A percentile compares a stretch with the other conserved stretches of the same genome.
These are phyloP conservation scores for Rosa chinensis DNA, from an alignment of 306 rosid species.

Conservation along the genomic window DNA sequence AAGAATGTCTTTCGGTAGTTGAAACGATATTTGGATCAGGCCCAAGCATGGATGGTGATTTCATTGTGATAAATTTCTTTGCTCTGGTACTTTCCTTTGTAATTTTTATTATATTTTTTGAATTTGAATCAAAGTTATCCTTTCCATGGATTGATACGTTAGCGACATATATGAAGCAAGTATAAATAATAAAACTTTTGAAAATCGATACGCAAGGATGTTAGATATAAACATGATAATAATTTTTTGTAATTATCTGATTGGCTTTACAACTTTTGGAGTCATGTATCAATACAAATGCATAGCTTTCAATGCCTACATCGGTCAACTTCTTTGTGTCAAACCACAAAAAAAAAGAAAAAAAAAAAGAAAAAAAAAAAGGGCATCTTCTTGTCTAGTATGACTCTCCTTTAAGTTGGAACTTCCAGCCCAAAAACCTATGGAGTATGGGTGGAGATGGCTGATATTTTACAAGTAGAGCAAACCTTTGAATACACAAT, in stretches of 20 bases:
- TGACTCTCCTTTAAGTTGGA: not conserved
- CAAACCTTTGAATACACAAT: not conserved
- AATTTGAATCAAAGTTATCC: not conserved
- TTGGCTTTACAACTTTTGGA: not conserved
- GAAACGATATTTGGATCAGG: constrained; percentile 64
- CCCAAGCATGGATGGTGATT: constrained; percentile 59
- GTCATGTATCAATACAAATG: not conserved
- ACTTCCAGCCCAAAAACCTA: not conserved
- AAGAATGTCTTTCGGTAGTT: constrained; percentile 54
- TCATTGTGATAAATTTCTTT: constrained; percentile 72
- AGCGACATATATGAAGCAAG: not conserved
- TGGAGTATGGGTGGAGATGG: not conserved
- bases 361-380: too few relatives aligned
- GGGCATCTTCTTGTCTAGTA: not conserved
- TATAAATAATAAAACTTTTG: not conserved
- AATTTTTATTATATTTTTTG: not conserved
- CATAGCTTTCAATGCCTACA: not conserved
- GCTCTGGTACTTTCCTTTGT: constrained; percentile 59
- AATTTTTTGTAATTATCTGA: not conserved
- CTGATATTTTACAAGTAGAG: not conserved
- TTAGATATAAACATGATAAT: not conserved
- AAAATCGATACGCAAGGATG: not conserved
- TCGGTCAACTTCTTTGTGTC: not conserved
- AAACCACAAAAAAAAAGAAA: not conserved
- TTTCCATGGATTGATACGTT: not conserved